Conservation (phyloP, 352 stramenopile species). For the Lagenidium giganteum region DNA sequence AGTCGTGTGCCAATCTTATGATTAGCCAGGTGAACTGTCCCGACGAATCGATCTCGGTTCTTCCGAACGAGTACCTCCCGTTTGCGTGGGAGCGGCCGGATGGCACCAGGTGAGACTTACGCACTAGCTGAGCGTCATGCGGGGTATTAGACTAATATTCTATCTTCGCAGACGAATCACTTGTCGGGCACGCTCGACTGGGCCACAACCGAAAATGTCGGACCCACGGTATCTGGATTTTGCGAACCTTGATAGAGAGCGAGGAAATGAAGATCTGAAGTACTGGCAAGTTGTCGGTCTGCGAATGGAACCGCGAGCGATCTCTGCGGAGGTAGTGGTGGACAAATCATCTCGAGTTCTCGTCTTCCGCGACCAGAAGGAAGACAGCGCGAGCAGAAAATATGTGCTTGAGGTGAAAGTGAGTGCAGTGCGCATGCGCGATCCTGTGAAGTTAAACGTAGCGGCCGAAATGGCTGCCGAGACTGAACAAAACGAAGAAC, state of each 20-base stretch:
- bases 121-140: no score
- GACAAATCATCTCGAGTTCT: conserved; percentile 76
- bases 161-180: conserved; percentile 44
- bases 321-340: conserved; percentile 74
- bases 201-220: conserved; percentile 47
- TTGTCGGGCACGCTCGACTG: conserved; percentile 49
- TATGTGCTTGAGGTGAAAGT: conserved; percentile 85
- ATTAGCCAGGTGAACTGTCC: conserved; percentile 67
- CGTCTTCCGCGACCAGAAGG: conserved; percentile 68
- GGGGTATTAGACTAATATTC: no score
- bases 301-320: no score
- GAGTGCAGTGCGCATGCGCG: conserved; percentile 70
- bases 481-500: conserved; percentile 61
- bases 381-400: no score
- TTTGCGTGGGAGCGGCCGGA: conserved; percentile 82
- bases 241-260: conserved; percentile 73
- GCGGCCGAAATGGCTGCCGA: conserved; percentile 54
- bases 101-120: conserved; percentile 47
- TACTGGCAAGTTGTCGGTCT: conserved; percentile 63
- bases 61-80: conserved; percentile 61
- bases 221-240: conserved; percentile 67
- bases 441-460: conserved; percentile 50
- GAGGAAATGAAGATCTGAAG: conserved; percentile 60
- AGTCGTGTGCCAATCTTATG: conserved; percentile 69
- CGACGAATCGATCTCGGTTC: conserved; percentile 58